Percentiles rank a stretch among this genome's conserved stretches.
phyloP scores from a whole-genome alignment of 352 stramenopile species.

The Pythium brachiatum region DNA sequence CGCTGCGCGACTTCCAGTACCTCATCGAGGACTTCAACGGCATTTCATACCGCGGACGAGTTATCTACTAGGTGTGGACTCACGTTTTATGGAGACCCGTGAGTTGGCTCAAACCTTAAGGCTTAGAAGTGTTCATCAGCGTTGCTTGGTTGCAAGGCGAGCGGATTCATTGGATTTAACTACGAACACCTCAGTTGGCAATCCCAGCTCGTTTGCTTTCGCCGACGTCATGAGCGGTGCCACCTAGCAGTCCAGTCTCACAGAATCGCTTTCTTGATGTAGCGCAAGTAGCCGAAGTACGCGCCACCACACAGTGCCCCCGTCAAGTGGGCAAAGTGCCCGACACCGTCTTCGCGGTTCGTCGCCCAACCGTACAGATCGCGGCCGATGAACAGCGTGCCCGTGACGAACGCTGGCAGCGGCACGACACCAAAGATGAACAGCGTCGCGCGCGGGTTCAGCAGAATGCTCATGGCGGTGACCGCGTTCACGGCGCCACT shows the following conservation, averaged over 20 bases:
- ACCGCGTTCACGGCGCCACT: constrained; percentile 74
- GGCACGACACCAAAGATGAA: constrained; percentile 70
- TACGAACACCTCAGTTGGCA: too few species aligned
- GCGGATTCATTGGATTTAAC: too few species aligned
- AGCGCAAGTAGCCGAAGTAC: constrained; percentile 62
- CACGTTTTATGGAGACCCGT: too few species aligned
- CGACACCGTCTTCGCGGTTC: constrained; percentile 45
- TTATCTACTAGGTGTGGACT: constrained; percentile 1
- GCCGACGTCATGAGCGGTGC: too few species aligned
- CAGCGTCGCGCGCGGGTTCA: constrained; percentile 58
- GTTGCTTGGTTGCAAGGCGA: too few species aligned
- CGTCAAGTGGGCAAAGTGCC: constrained; percentile 66
- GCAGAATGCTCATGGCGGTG: constrained; percentile 60
- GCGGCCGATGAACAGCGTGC: constrained; percentile 66
- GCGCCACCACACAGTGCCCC: constrained; percentile 50
- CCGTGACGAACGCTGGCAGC: constrained; percentile 61
- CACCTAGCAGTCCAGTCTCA: too few species aligned
- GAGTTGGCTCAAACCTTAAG: too few species aligned
- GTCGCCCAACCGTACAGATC: constrained; percentile 64
- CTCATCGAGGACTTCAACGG: constrained; percentile 76
- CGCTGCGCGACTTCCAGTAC: constrained; percentile 60
- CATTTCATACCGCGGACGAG: constrained; percentile 54
- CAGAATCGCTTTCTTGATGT: constrained; percentile 21
- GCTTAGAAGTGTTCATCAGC: too few species aligned
- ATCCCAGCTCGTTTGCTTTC: too few species aligned